Evolutionary conservation across 257 asterid species (phyloP).

Genomic region (Buddleja alternifolia): DNA sequence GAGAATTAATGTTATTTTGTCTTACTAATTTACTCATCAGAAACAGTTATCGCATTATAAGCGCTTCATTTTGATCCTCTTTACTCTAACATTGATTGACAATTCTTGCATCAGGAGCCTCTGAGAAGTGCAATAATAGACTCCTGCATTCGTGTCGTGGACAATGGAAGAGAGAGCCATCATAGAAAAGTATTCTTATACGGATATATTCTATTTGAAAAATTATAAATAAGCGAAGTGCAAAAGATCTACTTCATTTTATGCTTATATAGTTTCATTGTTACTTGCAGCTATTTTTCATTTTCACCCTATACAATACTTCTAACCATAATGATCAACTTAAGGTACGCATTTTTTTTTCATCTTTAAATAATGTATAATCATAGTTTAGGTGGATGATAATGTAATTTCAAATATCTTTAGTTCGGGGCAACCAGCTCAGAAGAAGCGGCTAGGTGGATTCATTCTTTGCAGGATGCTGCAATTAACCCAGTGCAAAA

Average conservation of each 20-base stretch:
- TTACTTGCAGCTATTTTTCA: slow-evolving; percentile 71
- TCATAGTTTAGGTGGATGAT: background rate
- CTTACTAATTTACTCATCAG: no score
- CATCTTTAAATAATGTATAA: background rate
- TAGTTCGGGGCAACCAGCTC: slow-evolving; percentile 88
- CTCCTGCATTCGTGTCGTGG: slow-evolving; percentile 84
- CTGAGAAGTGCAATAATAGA: slow-evolving; percentile 83
- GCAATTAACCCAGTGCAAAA: slow-evolving; percentile 58
- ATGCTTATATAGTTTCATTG: slow-evolving; percentile 12
- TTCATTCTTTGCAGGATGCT: slow-evolving; percentile 59
- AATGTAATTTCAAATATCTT: slow-evolving; percentile 26
- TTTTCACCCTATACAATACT: slow-evolving; percentile 83
- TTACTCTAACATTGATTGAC: slow-evolving; percentile 2
- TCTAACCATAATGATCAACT: slow-evolving; percentile 79
- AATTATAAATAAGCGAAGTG: background rate
- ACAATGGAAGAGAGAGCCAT: slow-evolving; percentile 84
- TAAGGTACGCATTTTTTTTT: slow-evolving; percentile 55
- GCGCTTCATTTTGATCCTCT: background rate
- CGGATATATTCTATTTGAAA: background rate
- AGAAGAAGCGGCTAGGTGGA: slow-evolving; percentile 88
- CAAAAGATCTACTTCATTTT: background rate
- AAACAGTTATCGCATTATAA: no score
- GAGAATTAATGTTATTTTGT: no score
- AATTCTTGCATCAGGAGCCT: slow-evolving; percentile 62
- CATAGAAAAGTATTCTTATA: slow-evolving; percentile 72